Evolutionary conservation across 805 yeast species (phyloP), one percentile per base, ranked within the genome.

Genomic region (Monosporozyma unispora): DNA sequence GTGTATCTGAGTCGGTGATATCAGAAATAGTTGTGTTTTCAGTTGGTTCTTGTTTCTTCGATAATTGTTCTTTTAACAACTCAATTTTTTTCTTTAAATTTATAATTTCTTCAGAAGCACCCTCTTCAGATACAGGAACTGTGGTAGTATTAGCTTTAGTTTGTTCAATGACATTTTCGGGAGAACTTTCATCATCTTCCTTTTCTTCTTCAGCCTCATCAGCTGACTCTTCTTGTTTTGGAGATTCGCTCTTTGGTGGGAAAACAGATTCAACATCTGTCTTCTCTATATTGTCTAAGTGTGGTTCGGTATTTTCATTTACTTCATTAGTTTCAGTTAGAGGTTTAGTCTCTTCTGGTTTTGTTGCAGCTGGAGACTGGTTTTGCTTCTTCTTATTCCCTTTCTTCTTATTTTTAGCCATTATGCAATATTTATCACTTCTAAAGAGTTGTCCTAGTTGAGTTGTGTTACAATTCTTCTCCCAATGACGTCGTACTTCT

Each of bases 321-420:
- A n/a, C 35, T n/a, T 31, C 46, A 44, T 43, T 29, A 4, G n/a
- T 23, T 8, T 41, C 44, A 41, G 33, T n/a, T n/a, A 5, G 14
- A 7, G 42, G 42, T 19, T 35, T 40, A 16, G 16, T 12, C 14
- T 45, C 23, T n/a, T 47, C 45, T 9, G 37, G n/a, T 18, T 38
- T 16, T 9, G 41, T 18, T 29, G 6, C 25, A 14, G 22, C 38
- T 33, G 31, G 14, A 16, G 19, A 14, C 4, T 22, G 29, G 9
- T 29, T 22, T 22, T 33, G 42, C 23, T 28, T 29, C 40, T 28
- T 40, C 29, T 40, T 46, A 31, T 11, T 21, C 12, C 35, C 23
- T n/a, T 54, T 57, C 51, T 54, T 56, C 55, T 54, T 58, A 42
- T 58, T 52, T 48, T 53, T 56, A 23, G 49, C 59, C 63, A 57